Evolutionary conservation across 495 filamentous ascomycete genomes (phyloP), one percentile per base, ranked within the genome.

Genomic region (Penicillium soppii): DNA sequence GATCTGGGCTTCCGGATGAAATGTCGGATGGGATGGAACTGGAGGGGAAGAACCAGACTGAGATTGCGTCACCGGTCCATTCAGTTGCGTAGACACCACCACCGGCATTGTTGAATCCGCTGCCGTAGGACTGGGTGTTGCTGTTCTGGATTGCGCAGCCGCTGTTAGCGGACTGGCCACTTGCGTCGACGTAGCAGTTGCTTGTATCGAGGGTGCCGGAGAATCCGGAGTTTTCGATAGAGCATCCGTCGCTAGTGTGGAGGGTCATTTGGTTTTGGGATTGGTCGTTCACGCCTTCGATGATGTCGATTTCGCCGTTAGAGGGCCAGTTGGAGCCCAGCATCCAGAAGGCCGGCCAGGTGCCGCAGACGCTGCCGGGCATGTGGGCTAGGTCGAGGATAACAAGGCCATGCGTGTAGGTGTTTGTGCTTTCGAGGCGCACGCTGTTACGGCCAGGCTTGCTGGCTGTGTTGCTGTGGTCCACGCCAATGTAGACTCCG

Each of bases 251-350:
- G 39, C 71, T 74, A 29, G 85, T 89, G 73, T 89, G 86, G 4
- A 89, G 74, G 33, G 84, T 79, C 75, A 88, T 82, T 29, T 78
- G 70, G 65, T 88, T 86, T 23, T 68, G 66, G 27, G 69, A 57
- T 12, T 71, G 62, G 21, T 67, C 59, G 71, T 88, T 86, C 43
- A 84, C 83, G 32, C 84, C 81, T 65, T 90, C 87, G 69, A 91
- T 85, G 39, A 90, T 77, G 50, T 90, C 86, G 57, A 89, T 84
- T 61, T 90, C 85, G 48, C 86, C 86, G 54, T 82, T 73, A n/a
- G 64, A 63, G 20, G 86, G 86, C 86, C 86, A 90, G 71, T 81
- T 72, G 27, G 63, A 52, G 46, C 80, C 81, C 29, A 80, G 65
- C 50, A 78, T 71, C 74, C 77, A 81, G 69, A 82, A 73, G 7